Conservation (phyloP, 805 yeast genomes). For the Metschnikowia gruessii region DNA sequence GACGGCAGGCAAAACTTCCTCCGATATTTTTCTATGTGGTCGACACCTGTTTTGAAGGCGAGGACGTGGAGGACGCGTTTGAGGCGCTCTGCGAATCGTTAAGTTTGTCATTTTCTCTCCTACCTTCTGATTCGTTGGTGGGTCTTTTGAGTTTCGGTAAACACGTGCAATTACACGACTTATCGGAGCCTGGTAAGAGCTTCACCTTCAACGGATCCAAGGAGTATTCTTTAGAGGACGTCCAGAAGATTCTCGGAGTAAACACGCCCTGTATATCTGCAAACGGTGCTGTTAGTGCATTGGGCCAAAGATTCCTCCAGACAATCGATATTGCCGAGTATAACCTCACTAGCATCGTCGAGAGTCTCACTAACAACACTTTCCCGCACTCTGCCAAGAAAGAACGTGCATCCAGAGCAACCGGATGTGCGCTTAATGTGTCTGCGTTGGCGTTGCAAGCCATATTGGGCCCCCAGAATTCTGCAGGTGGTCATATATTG, state of each 20-base stretch:
- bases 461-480: conserved; percentile 38
- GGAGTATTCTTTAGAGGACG: conserved; percentile 45
- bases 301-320: conserved; percentile 41
- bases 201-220: conserved; percentile 57
- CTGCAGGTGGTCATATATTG: conserved; percentile 53
- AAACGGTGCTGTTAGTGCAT: conserved; percentile 10
- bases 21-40: conserved; percentile 53
- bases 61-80: conserved; percentile 43
- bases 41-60: conserved; percentile 53
- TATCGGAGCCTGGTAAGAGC: conserved; percentile 24
- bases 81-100: conserved; percentile 50
- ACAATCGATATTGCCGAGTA: conserved; percentile 50
- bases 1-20: conserved; percentile 39
- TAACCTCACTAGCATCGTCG: conserved; percentile 47
- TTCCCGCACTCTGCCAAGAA: conserved; percentile 44
- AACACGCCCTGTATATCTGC: conserved; percentile 26
- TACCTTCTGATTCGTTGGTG: conserved; percentile 55
- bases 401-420: conserved; percentile 51
- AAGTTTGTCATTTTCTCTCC: conserved; percentile 40
- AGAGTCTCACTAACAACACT: conserved; percentile 45
- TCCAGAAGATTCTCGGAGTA: conserved; percentile 47
- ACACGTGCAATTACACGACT: conserved; percentile 56
- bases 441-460: conserved; percentile 39
- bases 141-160: conserved; percentile 61
- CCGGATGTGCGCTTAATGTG: conserved; percentile 59